These are phyloP conservation scores for Sphaerulina populicola DNA, from an alignment of 2,329 filamentous ascomycete species.

Conservation along the genomic window DNA sequence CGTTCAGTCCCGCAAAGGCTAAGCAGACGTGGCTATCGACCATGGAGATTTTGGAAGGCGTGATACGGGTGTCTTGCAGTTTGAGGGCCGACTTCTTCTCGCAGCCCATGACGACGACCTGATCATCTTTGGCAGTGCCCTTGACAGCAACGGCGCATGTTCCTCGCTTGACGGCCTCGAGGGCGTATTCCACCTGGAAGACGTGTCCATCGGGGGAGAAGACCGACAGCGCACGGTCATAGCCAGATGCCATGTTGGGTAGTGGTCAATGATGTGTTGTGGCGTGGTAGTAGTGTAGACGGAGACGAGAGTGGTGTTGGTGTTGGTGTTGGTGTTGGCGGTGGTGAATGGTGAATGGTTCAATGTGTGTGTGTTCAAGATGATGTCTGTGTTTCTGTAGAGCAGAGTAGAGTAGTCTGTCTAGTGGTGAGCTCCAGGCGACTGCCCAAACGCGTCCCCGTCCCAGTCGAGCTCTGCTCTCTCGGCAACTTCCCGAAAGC, in stretches of 20 bases:
- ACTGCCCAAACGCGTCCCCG: constrained; percentile 4
- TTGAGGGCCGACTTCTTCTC: constrained; percentile 99
- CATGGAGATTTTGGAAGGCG: constrained; percentile 94
- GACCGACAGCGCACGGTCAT: constrained; percentile 97
- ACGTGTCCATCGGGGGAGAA: constrained; percentile 99
- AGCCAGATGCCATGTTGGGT: constrained; percentile 73
- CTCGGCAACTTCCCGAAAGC: constrained; percentile 4
- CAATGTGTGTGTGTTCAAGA: constrained; percentile 1
- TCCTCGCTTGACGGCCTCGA: constrained; percentile 98
- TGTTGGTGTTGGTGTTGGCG: background rate
- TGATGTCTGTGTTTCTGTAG: background rate
- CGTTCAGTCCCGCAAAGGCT: constrained; percentile 93
- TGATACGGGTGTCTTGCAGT: constrained; percentile 97
- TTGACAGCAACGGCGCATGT: constrained; percentile 98
- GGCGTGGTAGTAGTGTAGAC: background rate
- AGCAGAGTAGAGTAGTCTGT: background rate
- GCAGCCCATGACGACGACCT: constrained; percentile 87
- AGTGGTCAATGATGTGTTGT: background rate
- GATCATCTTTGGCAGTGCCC: constrained; percentile 54
- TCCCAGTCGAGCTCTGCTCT: background rate
- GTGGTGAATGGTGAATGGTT: no score
- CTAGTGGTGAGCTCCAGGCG: constrained; percentile 13
- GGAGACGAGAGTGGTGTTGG: background rate
- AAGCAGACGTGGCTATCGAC: constrained; percentile 94
- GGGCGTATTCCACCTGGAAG: constrained; percentile 98